Conservation (phyloP, 352 stramenopile genomes). For the Phytophthora melonis region DNA sequence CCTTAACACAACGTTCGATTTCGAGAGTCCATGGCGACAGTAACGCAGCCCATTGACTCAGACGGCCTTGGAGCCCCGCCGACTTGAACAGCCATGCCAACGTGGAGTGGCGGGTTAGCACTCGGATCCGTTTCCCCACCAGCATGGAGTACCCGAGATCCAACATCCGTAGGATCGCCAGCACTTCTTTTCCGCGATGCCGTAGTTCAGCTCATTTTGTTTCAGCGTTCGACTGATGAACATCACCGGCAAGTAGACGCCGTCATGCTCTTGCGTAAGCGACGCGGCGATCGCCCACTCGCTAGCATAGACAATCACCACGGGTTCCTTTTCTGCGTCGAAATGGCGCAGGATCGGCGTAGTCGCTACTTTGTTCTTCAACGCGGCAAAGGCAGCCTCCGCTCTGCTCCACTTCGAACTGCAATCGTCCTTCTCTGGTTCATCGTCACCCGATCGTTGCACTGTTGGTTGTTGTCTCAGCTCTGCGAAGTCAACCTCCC, state of each 20-base stretch:
- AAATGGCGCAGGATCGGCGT: neutral
- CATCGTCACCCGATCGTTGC: no score
- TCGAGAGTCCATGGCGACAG: neutral
- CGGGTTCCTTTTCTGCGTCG: neutral
- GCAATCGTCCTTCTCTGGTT: no score
- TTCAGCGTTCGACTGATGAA: neutral
- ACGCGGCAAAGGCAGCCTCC: no score
- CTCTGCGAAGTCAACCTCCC: neutral
- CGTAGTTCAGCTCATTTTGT: neutral
- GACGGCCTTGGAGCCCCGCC: neutral
- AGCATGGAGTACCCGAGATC: neutral
- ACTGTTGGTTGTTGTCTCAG: neutral
- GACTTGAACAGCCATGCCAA: slow-evolving; percentile 8
- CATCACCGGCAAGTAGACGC: neutral
- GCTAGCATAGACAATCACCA: neutral
- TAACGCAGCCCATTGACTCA: slow-evolving; percentile 3
- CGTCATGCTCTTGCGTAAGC: neutral
- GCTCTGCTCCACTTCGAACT: no score
- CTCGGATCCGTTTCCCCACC: neutral
- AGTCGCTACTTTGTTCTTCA: neutral
- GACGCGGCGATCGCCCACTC: neutral
- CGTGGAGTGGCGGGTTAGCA: neutral
- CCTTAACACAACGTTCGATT: slow-evolving; percentile 2
- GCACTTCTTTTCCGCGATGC: neutral
- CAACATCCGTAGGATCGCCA: neutral